Evolutionary conservation across 345 rosid genomes (phyloP).

Genomic region (Fremontodendron californicum): DNA sequence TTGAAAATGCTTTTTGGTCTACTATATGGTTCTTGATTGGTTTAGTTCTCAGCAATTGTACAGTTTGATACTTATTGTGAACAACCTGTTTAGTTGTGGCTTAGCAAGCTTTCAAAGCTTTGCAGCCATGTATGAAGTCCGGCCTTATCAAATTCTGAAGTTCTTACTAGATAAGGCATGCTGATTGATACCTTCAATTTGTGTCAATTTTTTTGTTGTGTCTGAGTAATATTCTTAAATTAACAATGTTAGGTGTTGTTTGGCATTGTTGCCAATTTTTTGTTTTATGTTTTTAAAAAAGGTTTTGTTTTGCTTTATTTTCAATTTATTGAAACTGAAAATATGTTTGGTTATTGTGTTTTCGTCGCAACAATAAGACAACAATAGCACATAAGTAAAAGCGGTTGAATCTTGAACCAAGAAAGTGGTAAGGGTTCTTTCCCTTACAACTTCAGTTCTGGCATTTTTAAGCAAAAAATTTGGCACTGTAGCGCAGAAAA

Average conservation of each 20-base stretch:
- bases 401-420: neutral
- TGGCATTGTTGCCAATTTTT: neutral
- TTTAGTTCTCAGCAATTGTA: neutral
- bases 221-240: neutral
- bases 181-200: neutral
- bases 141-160: neutral
- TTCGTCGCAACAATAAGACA: neutral
- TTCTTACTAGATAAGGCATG: neutral
- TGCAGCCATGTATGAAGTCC: neutral
- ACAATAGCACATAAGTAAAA: neutral
- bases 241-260: neutral
- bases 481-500: neutral
- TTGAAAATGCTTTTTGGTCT: neutral
- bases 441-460: neutral
- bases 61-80: neutral
- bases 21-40: neutral
- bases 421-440: neutral
- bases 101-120: neutral
- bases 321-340: neutral
- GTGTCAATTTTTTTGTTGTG: neutral
- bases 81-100: neutral
- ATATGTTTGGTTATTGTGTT: neutral
- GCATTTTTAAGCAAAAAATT: neutral
- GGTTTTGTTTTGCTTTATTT: no score
- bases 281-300: no score